phyloP scores from a whole-genome alignment of 139 green algal species.

The Picochlorum costavermella region DNA sequence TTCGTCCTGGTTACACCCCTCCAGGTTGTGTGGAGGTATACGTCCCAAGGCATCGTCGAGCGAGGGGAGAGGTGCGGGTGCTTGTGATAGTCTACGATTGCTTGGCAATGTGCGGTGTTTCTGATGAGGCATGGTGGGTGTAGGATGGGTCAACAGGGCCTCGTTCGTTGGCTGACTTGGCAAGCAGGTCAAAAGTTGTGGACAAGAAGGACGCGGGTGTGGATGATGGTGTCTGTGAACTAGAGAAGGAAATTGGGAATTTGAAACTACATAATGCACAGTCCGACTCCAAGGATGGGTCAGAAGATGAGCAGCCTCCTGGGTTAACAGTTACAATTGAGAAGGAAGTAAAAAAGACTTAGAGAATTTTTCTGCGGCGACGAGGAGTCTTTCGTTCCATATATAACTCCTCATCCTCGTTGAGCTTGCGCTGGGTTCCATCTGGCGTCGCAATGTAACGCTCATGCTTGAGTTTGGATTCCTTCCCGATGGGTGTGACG shows the following conservation, averaged over 20 bases:
- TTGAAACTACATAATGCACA: no score
- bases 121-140: no score
- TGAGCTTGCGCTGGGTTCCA: constrained; percentile 28
- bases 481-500: constrained; percentile 28
- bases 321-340: no score
- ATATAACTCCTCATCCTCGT: constrained; percentile 27
- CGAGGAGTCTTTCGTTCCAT: constrained; percentile 23
- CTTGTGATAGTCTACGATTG: background rate
- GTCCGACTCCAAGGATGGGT: no score
- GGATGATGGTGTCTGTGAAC: no score
- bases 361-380: background rate
- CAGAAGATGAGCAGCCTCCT: no score
- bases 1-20: constrained; percentile 70
- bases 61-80: background rate
- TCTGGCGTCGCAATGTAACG: constrained; percentile 31
- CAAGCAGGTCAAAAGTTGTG: no score
- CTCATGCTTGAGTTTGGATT: constrained; percentile 13
- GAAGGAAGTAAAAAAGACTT: background rate
- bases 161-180: no score
- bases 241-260: no score
- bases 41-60: constrained; percentile 14
- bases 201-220: no score
- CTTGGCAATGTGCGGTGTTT: background rate
- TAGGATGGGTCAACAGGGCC: no score
- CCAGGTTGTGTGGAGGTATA: constrained; percentile 79